phyloP scores from a whole-genome alignment of 805 yeast genomes.

The Yarrowia sp. region DNA sequence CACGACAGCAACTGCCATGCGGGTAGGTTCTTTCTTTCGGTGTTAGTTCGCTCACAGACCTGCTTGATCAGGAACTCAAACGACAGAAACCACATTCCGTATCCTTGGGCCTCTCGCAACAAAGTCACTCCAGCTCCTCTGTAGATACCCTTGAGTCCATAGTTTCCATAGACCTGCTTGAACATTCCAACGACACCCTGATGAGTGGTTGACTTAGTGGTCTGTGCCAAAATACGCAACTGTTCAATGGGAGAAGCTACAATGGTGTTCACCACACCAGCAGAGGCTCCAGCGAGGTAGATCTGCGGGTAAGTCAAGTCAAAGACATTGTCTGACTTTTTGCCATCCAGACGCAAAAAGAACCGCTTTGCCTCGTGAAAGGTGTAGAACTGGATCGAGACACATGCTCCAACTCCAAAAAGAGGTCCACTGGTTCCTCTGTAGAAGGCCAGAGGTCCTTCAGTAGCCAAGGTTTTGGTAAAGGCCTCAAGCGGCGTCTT shows the following conservation, averaged over 20 bases:
- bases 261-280: slow-evolving; percentile 64
- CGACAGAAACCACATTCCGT: slow-evolving; percentile 70
- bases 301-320: slow-evolving; percentile 52
- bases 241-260: slow-evolving; percentile 66
- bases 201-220: slow-evolving; percentile 35
- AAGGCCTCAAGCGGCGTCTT: slow-evolving; percentile 50
- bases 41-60: slow-evolving; percentile 2
- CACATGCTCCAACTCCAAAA: slow-evolving; percentile 67
- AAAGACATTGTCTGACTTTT: slow-evolving; percentile 23
- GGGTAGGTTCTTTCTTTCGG: slow-evolving; percentile 46
- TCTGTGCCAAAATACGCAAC: slow-evolving; percentile 57
- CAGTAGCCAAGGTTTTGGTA: slow-evolving; percentile 52
- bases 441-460: slow-evolving; percentile 61
- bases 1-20: slow-evolving; percentile 53
- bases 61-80: slow-evolving; percentile 49
- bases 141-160: slow-evolving; percentile 45
- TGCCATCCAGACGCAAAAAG: slow-evolving; percentile 39
- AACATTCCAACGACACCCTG: slow-evolving; percentile 31
- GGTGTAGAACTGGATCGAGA: slow-evolving; percentile 65
- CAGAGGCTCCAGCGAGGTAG: slow-evolving; percentile 60
- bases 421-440: slow-evolving; percentile 69
- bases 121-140: slow-evolving; percentile 56
- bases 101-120: slow-evolving; percentile 63
- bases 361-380: slow-evolving; percentile 67
- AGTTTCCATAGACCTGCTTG: slow-evolving; percentile 54